These are phyloP conservation scores for Rhodamnia rubescens DNA, from an alignment of 345 rosid species.

Conservation along the genomic window DNA sequence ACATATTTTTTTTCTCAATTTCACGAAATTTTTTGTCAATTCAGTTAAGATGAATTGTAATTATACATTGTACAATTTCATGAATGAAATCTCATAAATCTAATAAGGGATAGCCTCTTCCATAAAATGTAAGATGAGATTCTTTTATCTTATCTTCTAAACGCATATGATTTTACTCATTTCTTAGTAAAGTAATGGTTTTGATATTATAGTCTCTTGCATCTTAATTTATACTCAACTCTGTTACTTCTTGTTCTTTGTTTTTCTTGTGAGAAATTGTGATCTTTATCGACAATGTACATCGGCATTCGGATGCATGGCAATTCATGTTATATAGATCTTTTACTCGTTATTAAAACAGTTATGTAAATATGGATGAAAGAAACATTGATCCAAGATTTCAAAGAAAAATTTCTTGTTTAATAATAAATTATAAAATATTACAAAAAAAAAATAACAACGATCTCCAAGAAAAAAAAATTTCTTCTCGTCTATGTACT, in stretches of 20 bases:
- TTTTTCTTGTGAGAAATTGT: not conserved
- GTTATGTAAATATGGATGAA: not conserved
- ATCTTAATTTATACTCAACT: not conserved
- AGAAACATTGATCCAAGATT: too few relatives aligned
- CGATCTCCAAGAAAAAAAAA: not conserved
- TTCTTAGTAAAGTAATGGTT: not conserved
- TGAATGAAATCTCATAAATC: not conserved
- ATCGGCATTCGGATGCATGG: not conserved
- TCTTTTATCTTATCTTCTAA: not conserved
- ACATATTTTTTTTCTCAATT: not conserved
- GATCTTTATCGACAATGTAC: not conserved
- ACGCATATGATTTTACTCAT: not conserved
- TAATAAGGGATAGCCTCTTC: not conserved
- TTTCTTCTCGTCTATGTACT: not conserved
- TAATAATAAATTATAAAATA: not conserved
- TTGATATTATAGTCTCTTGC: not conserved
- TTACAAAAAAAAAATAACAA: not conserved
- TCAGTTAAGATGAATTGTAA: not conserved
- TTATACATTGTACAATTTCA: not conserved
- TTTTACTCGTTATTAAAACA: not conserved
- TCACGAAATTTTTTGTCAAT: not conserved
- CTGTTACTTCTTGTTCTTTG: not conserved
- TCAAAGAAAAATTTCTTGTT: not conserved
- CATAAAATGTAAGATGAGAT: not conserved
- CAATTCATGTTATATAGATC: not conserved